Base-by-base conservation (phyloP, 2,329 filamentous ascomycete genomes). In the Penicillium verrucosum region DNA sequence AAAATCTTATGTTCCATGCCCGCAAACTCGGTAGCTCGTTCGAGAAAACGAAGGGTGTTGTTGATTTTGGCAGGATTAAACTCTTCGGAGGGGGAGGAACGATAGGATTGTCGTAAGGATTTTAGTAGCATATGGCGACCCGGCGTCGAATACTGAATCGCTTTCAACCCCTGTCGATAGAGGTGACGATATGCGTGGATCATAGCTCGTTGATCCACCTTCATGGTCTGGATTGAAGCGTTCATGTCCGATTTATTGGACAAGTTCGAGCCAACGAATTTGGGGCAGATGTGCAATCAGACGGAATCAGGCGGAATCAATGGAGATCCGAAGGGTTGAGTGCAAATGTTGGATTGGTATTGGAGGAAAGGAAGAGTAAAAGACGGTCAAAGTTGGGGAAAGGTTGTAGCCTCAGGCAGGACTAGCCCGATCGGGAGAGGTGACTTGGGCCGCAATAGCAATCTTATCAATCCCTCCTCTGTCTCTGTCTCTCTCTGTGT, bases 151-250 rank as follows among this genome's bases (percentile, higher is more conserved):
- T 83, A 85, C 54, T 81, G 80, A 51, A 85, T 74, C 4, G 82
- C 82, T 51, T 78, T 78, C 21, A 86, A 73, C 9, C 77, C 74
- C 30, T 79, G 75, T 27, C 81, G 79, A 62, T 82, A 83, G 41
- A 87, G 74, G 53, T 80, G 77, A 57, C 85, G 81, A 68, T 87
- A 87, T 50, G 82, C 81, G 63, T 77, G 75, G 54, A 81, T 54
- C 45, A 85, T 63, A 11, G 67, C 65, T 60, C 65, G 62, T 51
- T 60, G 60, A 51, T 69, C 61, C 48, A 57, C 56, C 37, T 43
- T 51, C 37, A 52, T 54, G 14, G 54, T 36, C 34, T 53, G 42
- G 23, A 43, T 42, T 54, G 36, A 61, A 38, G 59, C 32, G 38
- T 32, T 49, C 52, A 58, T 58, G 30, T 60, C 58, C 25, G 32